Evolutionary conservation across 441 rosid genomes (phyloP).

Genomic region (Theobroma grandiflorum): DNA sequence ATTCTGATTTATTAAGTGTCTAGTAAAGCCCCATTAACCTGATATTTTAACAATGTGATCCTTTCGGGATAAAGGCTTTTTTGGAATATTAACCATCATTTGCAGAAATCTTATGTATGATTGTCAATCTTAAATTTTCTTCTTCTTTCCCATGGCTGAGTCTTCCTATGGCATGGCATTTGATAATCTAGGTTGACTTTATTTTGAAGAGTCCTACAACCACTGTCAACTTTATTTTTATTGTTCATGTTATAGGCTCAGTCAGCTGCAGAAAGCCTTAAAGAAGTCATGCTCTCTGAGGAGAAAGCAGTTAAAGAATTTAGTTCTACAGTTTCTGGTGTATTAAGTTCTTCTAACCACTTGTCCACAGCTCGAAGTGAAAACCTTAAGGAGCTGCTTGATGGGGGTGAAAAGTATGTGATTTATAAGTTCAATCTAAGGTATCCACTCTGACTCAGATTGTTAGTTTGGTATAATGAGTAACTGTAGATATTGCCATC

Average conservation of each 20-base stretch:
- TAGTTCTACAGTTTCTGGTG: constrained; percentile 68
- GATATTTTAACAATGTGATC: neutral
- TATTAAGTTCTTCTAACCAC: constrained; percentile 68
- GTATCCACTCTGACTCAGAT: constrained; percentile 43
- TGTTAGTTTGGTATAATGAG: constrained; percentile 15
- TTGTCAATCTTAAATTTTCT: neutral
- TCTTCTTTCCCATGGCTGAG: neutral
- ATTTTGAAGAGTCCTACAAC: neutral
- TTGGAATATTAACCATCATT: neutral
- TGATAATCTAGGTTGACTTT: constrained; percentile 18
- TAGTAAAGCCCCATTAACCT: neutral
- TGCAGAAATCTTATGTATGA: neutral
- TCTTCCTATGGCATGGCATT: neutral
- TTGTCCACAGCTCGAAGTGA: constrained; percentile 66
- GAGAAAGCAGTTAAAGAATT: constrained; percentile 48
- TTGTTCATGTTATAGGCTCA: constrained; percentile 56
- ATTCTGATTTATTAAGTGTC: neutral
- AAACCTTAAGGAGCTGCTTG: constrained; percentile 65
- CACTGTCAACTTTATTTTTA: constrained; percentile 9
- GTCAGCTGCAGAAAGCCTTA: constrained; percentile 52
- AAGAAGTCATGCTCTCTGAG: constrained; percentile 63
- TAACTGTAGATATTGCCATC: neutral
- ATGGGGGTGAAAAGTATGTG: constrained; percentile 57
- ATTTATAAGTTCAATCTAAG: constrained; percentile 78
- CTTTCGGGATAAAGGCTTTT: neutral